Evolutionary conservation across 306 rosid species (phyloP).

Genomic region (Sicyos edulis): DNA sequence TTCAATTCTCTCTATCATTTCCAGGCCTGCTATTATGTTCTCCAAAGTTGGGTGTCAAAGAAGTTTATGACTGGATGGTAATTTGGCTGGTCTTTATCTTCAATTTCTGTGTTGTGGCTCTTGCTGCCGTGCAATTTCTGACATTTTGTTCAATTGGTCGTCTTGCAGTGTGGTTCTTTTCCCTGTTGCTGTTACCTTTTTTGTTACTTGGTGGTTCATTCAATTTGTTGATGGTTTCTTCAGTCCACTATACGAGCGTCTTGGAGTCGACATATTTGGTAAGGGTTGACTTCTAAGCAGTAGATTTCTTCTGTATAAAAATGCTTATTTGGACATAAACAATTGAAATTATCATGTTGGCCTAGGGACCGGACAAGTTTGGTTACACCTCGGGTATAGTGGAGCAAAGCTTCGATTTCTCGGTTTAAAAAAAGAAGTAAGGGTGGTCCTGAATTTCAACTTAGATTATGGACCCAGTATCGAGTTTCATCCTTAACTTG

Average conservation of each 20-base stretch:
- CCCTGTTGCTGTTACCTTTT: constrained; percentile 86
- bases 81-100: constrained; percentile 17
- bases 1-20: constrained; percentile 12
- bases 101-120: neutral
- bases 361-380: too few relatives aligned
- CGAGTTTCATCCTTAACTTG: too few relatives aligned
- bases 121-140: constrained; percentile 15
- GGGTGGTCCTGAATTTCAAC: too few relatives aligned
- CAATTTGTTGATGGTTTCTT: constrained; percentile 92
- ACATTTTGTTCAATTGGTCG: constrained; percentile 26
- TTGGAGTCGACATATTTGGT: constrained; percentile 84
- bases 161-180: constrained; percentile 82
- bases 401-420: too few relatives aligned
- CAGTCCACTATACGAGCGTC: constrained; percentile 71
- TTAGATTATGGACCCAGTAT: too few relatives aligned
- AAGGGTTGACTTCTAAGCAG: constrained; percentile 21
- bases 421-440: too few relatives aligned
- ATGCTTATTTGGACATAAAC: constrained; percentile 1
- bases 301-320: neutral
- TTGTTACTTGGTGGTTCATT: constrained; percentile 88
- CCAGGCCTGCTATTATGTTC: constrained; percentile 89
- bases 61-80: constrained; percentile 98
- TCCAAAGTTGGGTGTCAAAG: constrained; percentile 91
- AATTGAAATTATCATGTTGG: neutral
- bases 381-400: too few relatives aligned